Conservation (phyloP, 768 basidiomycete genomes). For the Termitomyces sp. region DNA sequence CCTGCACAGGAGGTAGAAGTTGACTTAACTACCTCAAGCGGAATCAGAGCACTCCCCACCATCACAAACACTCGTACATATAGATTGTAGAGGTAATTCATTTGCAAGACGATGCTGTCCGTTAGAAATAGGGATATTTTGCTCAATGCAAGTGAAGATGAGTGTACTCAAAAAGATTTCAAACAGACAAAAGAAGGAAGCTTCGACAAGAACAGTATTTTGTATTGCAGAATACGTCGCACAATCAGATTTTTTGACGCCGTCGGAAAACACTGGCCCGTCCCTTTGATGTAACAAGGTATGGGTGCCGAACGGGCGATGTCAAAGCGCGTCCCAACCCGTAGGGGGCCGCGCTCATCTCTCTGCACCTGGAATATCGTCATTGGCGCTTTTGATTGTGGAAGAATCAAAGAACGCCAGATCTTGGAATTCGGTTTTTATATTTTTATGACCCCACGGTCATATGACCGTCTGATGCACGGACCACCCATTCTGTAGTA, state of each 20-base stretch:
- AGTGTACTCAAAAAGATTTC: no score
- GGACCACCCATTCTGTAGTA: background rate
- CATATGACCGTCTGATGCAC: conserved; percentile 8
- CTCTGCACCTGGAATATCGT: conserved; percentile 54
- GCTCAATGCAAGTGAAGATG: no score
- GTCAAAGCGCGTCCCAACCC: conserved; percentile 43
- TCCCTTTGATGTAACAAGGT: conserved; percentile 58
- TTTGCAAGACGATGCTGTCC: no score
- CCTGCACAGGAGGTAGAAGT: no score
- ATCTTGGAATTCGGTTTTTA: conserved; percentile 1
- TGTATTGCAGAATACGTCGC: background rate
- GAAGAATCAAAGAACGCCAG: conserved; percentile 31
- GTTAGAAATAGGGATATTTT: background rate
- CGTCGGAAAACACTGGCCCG: conserved; percentile 51
- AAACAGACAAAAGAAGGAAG: background rate
- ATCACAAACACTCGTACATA: no score
- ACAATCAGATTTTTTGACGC: conserved; percentile 28
- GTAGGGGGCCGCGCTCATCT: conserved; percentile 44
- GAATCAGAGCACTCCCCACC: no score
- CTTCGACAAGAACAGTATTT: background rate
- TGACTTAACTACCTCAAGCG: no score
- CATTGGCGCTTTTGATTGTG: conserved; percentile 44
- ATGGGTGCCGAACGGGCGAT: conserved; percentile 59
- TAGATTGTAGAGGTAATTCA: no score
- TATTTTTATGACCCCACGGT: conserved; percentile 9